A percentile compares a stretch with the other conserved stretches of the same genome.
These are phyloP conservation scores for Craterostigma plantagineum DNA, from an alignment of 257 asterid species.

Conservation along the genomic window DNA sequence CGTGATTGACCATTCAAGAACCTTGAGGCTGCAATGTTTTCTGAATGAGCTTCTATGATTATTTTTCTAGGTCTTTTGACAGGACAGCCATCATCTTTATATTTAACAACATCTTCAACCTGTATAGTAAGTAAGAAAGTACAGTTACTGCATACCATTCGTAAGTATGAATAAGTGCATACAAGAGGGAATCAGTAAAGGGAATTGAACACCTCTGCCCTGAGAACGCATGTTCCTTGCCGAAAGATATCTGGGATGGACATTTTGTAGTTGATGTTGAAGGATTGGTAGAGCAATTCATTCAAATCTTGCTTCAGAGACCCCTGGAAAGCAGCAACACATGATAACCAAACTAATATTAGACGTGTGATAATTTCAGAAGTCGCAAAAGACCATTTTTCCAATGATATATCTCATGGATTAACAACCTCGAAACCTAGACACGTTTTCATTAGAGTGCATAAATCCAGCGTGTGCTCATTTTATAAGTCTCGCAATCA, in stretches of 20 bases:
- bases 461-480: too few relatives aligned
- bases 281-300: constrained; percentile 57
- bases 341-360: too few relatives aligned
- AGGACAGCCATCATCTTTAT: constrained; percentile 46
- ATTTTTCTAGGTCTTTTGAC: constrained; percentile 45
- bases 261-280: constrained; percentile 57
- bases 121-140: too few relatives aligned
- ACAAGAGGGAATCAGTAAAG: neutral
- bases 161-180: neutral
- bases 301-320: constrained; percentile 53
- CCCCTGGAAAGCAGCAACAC: constrained; percentile 17
- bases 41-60: constrained; percentile 26
- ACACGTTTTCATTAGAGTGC: too few relatives aligned
- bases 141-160: too few relatives aligned
- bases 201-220: constrained; percentile 31
- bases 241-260: constrained; percentile 59
- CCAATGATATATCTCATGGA: too few relatives aligned
- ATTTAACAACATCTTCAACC: constrained; percentile 60
- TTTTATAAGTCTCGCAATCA: too few relatives aligned
- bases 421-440: too few relatives aligned
- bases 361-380: too few relatives aligned
- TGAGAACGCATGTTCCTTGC: constrained; percentile 72
- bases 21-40: constrained; percentile 52
- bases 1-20: constrained; percentile 42
- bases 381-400: too few relatives aligned